These are phyloP conservation scores for Biscogniauxia mediterranea DNA, from an alignment of 2,329 filamentous ascomycete species.

Conservation along the genomic window DNA sequence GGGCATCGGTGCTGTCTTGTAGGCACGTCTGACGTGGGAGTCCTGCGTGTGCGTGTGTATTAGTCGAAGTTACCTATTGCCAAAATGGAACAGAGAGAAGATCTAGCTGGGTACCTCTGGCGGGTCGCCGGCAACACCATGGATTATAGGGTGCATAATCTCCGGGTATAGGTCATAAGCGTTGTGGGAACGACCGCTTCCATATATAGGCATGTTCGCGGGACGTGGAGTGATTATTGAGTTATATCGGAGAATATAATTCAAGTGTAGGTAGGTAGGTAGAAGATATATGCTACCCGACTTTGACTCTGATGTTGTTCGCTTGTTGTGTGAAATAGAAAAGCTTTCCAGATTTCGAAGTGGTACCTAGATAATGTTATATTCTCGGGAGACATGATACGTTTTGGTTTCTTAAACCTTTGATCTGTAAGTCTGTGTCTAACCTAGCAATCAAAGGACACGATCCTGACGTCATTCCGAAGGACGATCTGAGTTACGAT, in stretches of 20 bases:
- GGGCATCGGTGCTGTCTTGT: constrained; percentile 50
- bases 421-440: no score
- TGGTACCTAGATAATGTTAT: no score
- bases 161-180: constrained; percentile 34
- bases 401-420: no score
- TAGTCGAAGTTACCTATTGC: no score
- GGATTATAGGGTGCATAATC: constrained; percentile 40
- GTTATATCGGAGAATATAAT: no score
- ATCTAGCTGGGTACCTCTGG: constrained; percentile 30
- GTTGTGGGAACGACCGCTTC: constrained; percentile 49
- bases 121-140: constrained; percentile 39
- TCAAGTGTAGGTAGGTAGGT: neutral
- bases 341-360: no score
- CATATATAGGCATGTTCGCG: constrained; percentile 48
- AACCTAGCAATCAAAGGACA: neutral
- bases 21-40: constrained; percentile 42
- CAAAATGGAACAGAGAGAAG: no score
- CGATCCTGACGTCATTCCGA: constrained; percentile 1
- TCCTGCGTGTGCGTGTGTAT: constrained; percentile 6
- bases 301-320: no score
- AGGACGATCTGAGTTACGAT: no score
- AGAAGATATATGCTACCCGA: no score
- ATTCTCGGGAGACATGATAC: no score
- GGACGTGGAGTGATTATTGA: constrained; percentile 6
- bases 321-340: no score